phyloP scores from a whole-genome alignment of 2,329 filamentous ascomycete genomes.

The Nectriaceae sp. region DNA sequence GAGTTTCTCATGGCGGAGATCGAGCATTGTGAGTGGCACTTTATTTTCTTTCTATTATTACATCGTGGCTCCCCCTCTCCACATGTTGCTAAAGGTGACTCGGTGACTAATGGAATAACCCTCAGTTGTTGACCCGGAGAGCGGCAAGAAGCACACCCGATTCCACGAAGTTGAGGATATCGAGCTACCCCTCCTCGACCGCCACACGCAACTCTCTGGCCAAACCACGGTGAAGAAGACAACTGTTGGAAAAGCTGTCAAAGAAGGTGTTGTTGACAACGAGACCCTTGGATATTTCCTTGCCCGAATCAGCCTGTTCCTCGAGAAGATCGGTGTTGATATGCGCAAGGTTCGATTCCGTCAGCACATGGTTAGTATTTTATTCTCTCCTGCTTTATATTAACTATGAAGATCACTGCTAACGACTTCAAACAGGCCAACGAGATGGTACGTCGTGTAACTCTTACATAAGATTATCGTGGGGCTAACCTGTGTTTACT shows the following conservation, averaged over 20 bases:
- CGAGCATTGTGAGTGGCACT: too few species aligned
- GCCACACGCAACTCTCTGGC: conserved; percentile 81
- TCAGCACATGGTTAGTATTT: conserved; percentile 87
- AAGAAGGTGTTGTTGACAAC: conserved; percentile 84
- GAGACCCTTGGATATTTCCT: conserved; percentile 98
- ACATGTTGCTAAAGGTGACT: too few species aligned
- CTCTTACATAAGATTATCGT: too few species aligned
- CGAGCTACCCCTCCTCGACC: conserved; percentile 81
- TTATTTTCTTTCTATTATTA: too few species aligned
- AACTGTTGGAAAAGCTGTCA: conserved; percentile 83
- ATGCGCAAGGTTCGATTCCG: conserved; percentile 88
- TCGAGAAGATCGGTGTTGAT: conserved; percentile 86
- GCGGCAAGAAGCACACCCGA: conserved; percentile 90
- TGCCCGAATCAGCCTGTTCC: conserved; percentile 88
- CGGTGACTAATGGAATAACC: too few species aligned
- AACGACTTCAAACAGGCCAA: too few species aligned
- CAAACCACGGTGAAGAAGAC: conserved; percentile 75
- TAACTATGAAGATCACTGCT: too few species aligned
- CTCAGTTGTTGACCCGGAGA: conserved; percentile 90
- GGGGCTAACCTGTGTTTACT: too few species aligned
- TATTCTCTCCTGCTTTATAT: too few species aligned
- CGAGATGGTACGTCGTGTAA: too few species aligned
- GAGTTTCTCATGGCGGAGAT: conserved; percentile 99
- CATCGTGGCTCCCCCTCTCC: too few species aligned
- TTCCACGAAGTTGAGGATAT: conserved; percentile 85